Base-by-base conservation (phyloP, 352 stramenopile species). In the Peronospora destructor region DNA sequence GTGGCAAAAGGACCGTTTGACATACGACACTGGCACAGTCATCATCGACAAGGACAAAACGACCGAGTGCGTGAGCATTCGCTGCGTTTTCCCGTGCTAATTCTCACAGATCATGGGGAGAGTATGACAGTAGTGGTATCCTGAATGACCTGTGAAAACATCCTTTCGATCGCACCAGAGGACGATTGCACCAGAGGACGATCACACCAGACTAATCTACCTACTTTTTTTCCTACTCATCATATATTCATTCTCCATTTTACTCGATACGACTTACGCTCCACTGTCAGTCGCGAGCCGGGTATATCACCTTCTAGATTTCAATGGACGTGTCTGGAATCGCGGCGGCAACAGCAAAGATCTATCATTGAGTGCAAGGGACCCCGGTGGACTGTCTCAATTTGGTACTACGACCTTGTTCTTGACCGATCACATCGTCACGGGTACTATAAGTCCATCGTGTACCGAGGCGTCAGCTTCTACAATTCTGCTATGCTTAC, bases 401-500 rank as follows among this genome's bases (percentile, higher is more conserved):
- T 80, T 29, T 72, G 73, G n/a, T n/a, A n/a, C n/a, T 36, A 71
- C 70, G 5, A 51, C 57, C 9, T 32, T 69, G 13, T 86, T 73
- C 45, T 57, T 85, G 48, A 56, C 68, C 25, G 74, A 69, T 13
- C 66, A 82, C 48, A 54, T 88, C 41, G 66, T 85, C 49, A 58
- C 64, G 14, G 71, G 68, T n/a, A 56, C 33, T 71, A 69, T 50
- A 73, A 84, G 60, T 66, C 61, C 26, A 74, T 86, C n/a, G 41
- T 61, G 10, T 63, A 88, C 55, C 74, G 68, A 84, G 19, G 19
- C 19, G 19, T 21, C 1, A 41, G 66, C 59, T 34, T 74, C 74
- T 46, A 77, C 79, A 39, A 0, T 66, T 88, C 37, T 79, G 69
- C 69, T 88, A 86, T 66, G 71, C 85, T 72, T 4, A 74, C 86